A percentile compares a stretch with the other conserved stretches of the same genome.
phyloP scores from a whole-genome alignment of 371 early-diverging fungal species.

The Mucor sp. region DNA sequence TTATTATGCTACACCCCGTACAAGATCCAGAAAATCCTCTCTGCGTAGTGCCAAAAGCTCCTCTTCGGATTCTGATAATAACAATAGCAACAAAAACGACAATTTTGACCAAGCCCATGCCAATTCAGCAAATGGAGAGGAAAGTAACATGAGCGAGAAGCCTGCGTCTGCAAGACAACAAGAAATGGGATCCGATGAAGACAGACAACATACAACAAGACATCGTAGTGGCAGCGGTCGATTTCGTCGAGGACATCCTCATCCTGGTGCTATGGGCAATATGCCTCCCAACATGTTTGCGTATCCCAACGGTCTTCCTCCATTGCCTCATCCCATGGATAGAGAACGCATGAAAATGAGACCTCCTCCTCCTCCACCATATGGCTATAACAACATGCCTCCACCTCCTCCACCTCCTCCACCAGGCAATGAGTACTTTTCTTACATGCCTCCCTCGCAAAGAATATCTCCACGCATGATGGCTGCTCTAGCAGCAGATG shows the following conservation, averaged over 20 bases:
- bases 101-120: background rate
- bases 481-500: conserved; percentile 5
- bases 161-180: background rate
- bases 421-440: conserved; percentile 9
- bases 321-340: conserved; percentile 4
- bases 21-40: conserved; percentile 18
- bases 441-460: conserved; percentile 9
- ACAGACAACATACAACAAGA: background rate
- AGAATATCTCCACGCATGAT: conserved; percentile 9
- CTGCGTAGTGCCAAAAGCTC: conserved; percentile 18
- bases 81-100: background rate
- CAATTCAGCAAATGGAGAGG: background rate
- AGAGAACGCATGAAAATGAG: conserved; percentile 6
- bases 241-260: background rate
- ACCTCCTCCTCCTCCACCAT: conserved; percentile 4
- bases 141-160: background rate
- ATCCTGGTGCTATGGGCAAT: background rate
- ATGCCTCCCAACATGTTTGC: conserved; percentile 10
- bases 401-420: conserved; percentile 8
- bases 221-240: background rate
- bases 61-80: background rate
- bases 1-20: background rate
- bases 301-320: background rate
- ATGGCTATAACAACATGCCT: conserved; percentile 8
- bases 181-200: background rate